Conservation (phyloP, 169 alveolate genomes). For the Amoebophrya sp. region DNA sequence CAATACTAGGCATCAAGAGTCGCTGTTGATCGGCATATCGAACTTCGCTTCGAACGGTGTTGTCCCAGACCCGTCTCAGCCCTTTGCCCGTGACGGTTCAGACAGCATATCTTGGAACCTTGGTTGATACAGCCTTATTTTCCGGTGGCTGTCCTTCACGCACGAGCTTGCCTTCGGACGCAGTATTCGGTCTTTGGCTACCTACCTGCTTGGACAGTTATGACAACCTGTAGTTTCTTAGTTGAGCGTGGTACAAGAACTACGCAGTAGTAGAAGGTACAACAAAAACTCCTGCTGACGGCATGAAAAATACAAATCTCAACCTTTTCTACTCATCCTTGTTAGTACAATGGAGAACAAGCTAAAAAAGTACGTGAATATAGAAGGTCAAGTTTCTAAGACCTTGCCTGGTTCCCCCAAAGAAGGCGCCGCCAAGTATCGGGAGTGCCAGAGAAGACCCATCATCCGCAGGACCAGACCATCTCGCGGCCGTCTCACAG, state of each 20-base stretch:
- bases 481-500: no score
- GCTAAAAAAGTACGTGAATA: no score
- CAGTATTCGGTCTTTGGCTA: background rate
- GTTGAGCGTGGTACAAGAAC: no score
- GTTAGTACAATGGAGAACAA: no score
- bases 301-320: no score
- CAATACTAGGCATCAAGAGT: background rate
- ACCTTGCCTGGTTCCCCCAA: background rate
- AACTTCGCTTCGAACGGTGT: background rate
- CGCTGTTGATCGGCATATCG: background rate
- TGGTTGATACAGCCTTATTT: background rate
- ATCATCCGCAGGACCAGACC: background rate
- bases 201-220: background rate
- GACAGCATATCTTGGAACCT: background rate
- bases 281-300: no score
- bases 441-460: background rate
- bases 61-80: background rate
- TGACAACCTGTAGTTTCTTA: no score
- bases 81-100: background rate
- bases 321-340: no score
- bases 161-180: background rate
- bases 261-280: no score
- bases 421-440: constrained; percentile 1
- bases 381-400: no score
- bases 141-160: background rate